Base-by-base conservation (phyloP, 768 basidiomycete species). In the Amylocystis lapponica region DNA sequence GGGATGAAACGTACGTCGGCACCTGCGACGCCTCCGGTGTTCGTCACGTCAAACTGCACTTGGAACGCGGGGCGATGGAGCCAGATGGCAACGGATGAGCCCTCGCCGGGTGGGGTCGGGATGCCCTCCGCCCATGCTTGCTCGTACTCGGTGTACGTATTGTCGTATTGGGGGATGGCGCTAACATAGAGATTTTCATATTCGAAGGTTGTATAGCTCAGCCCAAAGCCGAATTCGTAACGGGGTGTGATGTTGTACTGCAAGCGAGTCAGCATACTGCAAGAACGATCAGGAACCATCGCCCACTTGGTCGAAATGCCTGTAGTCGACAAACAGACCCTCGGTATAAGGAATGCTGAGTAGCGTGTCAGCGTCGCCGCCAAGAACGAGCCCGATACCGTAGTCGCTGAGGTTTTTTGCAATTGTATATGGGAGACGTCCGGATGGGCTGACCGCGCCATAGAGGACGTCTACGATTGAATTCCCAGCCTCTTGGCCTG, bases 221-320 rank as follows among this genome's bases (percentile, higher is more conserved):
- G 60, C 0, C 93, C 93, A 58, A 81, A 94, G 4, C 93, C 93
- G 59, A 97, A 97, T 56, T 89, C 87, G 55, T 79, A 91, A 27
- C 86, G 84, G 3, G 89, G 89, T 0, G 71, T 71, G 49, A 90
- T 87, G 48, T 81, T 75, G 61, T 76, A 66, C 76, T 83, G 41
- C 26, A 32, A 1, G 27, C 2, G n/a, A n/a, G n/a, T n/a, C n/a
- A 17, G 11, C 9, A 33, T 19, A 23, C 32, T 17, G 21, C 9
- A 22, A 17, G n/a, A 16, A 14, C 17, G 39, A 37, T 3, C 34
- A 27, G 7, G 4, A 29, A 22, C 8, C 13, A 22, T 13, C 12
- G 51, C 64, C 29, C 36, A 69, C 59, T 21, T 59, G 48, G 45
- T 69, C 68, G 41, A 68, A 69, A 43, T 57, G 56, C 10, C 64